Evolutionary conservation across 441 rosid species (phyloP).

Genomic region (Gossypium gossypioides): DNA sequence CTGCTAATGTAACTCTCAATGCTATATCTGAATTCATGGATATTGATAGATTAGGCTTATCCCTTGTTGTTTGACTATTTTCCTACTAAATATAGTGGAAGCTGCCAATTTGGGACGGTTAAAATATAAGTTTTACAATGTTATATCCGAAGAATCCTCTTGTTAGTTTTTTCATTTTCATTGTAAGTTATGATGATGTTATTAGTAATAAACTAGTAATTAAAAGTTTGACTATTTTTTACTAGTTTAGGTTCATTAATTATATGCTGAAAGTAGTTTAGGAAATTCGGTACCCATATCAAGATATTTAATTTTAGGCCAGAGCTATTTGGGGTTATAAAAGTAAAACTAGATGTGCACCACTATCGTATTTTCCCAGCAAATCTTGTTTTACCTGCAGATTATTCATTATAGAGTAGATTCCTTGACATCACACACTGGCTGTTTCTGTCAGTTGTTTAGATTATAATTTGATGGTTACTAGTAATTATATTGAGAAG

Average conservation of each 20-base stretch:
- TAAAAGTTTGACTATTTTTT: not conserved
- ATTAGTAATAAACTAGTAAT: not conserved
- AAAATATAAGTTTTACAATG: not conserved
- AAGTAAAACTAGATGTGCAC: not conserved
- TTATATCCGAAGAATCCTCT: not conserved
- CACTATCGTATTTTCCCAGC: not conserved
- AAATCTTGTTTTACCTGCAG: not conserved
- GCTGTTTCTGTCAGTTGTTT: not conserved
- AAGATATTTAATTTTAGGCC: not conserved
- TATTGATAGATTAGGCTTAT: not conserved
- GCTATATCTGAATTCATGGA: not conserved
- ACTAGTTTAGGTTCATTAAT: not conserved
- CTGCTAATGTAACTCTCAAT: not conserved
- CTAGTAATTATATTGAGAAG: not conserved
- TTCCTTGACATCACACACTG: not conserved
- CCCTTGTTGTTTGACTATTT: not conserved
- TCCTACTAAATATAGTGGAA: not conserved
- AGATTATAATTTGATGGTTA: not conserved
- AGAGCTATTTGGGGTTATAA: not conserved
- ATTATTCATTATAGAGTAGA: not conserved
- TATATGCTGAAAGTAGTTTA: not conserved
- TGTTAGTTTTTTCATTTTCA: not conserved
- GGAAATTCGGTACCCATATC: not conserved
- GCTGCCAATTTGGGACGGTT: not conserved
- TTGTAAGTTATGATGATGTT: not conserved